phyloP scores from a whole-genome alignment of 257 asterid species.

The Solanum raphanifolium region DNA sequence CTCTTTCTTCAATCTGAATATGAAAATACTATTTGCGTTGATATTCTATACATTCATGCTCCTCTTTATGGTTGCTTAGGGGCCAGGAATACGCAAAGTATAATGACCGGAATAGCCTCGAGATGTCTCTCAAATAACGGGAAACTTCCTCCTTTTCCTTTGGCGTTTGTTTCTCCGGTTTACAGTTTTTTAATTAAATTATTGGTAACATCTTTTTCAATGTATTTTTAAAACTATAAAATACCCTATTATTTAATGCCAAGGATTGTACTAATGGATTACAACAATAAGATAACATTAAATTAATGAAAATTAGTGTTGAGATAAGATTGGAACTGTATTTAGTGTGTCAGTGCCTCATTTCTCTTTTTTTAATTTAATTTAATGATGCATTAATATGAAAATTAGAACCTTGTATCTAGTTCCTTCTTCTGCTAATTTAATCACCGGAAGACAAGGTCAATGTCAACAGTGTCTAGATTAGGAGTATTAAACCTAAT shows the following conservation, averaged over 20 bases:
- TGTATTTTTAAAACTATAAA: background rate
- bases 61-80: conserved; percentile 5
- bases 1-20: background rate
- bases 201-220: background rate
- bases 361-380: background rate
- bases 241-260: background rate
- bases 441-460: background rate
- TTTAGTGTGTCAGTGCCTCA: background rate
- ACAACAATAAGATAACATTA: background rate
- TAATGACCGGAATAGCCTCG: conserved; percentile 35
- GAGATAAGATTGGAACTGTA: background rate
- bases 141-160: background rate
- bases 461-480: background rate
- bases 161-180: background rate
- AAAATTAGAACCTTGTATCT: background rate
- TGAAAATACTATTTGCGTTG: background rate
- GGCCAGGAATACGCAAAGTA: background rate
- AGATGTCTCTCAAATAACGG: conserved; percentile 15
- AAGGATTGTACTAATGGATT: background rate
- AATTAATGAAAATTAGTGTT: background rate
- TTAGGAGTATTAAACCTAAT: background rate
- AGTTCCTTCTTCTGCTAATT: background rate
- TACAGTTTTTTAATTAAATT: background rate
- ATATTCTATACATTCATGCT: conserved; percentile 4
- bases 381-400: background rate